A percentile compares a stretch with the other conserved stretches of the same genome.
phyloP scores from a whole-genome alignment of 495 filamentous ascomycete genomes.

The Penicillium bovifimosum region DNA sequence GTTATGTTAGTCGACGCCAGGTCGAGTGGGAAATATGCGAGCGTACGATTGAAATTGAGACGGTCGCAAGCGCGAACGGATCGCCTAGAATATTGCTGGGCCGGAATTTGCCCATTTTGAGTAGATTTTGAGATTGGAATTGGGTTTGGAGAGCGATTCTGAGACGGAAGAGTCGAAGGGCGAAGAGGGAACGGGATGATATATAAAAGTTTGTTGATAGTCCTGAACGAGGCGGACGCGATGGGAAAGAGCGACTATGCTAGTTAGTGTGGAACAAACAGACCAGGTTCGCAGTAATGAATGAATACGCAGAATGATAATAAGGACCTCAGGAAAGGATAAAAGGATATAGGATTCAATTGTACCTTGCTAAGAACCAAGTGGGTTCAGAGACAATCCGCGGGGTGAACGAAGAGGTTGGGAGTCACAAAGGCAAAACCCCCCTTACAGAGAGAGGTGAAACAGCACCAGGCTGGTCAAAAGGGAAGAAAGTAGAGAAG shows the following conservation, averaged over 20 bases:
- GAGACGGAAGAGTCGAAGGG: background rate
- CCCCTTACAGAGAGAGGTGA: conserved; percentile 22
- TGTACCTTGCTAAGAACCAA: conserved; percentile 5
- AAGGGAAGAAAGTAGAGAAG: background rate
- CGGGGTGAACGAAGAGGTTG: conserved; percentile 8
- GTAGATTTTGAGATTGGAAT: background rate
- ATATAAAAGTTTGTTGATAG: conserved; percentile 1
- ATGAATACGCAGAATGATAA: background rate
- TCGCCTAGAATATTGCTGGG: conserved; percentile 89
- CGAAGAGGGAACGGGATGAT: background rate
- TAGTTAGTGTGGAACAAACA: background rate
- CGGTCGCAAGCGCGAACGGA: conserved; percentile 91
- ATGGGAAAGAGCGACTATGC: conserved; percentile 2
- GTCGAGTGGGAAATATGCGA: background rate
- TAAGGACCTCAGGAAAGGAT: background rate
- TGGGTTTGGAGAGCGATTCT: background rate
- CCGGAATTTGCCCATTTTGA: conserved; percentile 56
- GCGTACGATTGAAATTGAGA: conserved; percentile 86
- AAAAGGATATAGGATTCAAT: background rate
- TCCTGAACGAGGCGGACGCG: background rate
- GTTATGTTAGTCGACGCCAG: background rate
- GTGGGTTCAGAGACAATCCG: conserved; percentile 12
- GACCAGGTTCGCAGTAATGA: background rate
- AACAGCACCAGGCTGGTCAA: conserved; percentile 38
- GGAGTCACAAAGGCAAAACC: conserved; percentile 10